Conservation (phyloP, 2,329 filamentous ascomycete species). For the Ophiocordyceps camponoti-floridani region DNA sequence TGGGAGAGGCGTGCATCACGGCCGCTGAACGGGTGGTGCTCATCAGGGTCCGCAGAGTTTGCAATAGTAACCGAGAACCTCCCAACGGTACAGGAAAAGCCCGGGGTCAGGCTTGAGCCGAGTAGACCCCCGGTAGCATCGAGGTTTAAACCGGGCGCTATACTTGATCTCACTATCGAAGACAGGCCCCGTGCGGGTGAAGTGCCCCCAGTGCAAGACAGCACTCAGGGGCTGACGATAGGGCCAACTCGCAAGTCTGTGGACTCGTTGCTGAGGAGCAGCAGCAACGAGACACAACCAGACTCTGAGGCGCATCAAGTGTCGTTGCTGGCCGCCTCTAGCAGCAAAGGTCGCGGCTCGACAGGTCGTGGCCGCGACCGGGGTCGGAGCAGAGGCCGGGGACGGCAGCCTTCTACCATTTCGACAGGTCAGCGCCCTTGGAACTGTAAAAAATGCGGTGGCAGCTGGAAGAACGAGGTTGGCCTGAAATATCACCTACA, state of each 20-base stretch:
- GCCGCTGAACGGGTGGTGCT: not conserved
- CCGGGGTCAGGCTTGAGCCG: not conserved
- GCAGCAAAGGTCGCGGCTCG: not conserved
- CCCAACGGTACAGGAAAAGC: not conserved
- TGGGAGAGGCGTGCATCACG: not conserved
- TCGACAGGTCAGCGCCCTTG: conserved; percentile 13
- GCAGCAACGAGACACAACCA: not conserved
- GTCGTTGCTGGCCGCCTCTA: not conserved
- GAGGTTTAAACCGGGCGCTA: not conserved
- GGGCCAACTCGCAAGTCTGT: not conserved
- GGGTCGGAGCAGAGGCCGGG: not conserved
- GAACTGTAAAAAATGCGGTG: conserved; percentile 33
- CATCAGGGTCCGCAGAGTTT: not conserved
- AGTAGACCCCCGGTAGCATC: not conserved
- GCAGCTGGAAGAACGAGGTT: conserved; percentile 37
- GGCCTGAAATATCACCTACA: conserved; percentile 40
- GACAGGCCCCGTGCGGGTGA: not conserved
- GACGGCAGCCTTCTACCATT: conserved; percentile 2
- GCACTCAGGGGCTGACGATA: not conserved
- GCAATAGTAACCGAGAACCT: not conserved
- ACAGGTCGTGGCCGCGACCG: conserved; percentile 2
- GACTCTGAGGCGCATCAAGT: not conserved
- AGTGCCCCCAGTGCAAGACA: not conserved
- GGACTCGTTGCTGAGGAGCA: not conserved
- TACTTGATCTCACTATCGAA: not conserved